phyloP scores from a whole-genome alignment of 2,329 filamentous ascomycete species.

The Botrytis galanthina region DNA sequence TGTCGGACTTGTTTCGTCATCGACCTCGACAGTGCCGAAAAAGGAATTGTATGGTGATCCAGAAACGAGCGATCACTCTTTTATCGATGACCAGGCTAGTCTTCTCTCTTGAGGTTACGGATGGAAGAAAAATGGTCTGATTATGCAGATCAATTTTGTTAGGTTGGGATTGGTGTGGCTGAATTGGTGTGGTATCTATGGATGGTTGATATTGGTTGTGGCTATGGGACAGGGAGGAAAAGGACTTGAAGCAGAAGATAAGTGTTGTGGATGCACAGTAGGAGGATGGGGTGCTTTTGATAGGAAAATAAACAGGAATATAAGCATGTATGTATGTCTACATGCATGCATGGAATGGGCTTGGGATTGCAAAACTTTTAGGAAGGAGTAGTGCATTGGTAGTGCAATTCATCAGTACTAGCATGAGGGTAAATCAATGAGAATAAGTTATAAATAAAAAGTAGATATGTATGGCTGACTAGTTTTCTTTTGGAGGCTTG shows the following conservation, averaged over 20 bases:
- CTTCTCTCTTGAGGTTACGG: conserved; percentile 32
- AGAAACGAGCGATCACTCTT: conserved; percentile 21
- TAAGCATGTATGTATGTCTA: conserved; percentile 3
- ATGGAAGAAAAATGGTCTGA: neutral
- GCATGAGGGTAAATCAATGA: neutral
- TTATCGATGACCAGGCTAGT: conserved; percentile 35
- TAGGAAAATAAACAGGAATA: conserved; percentile 4
- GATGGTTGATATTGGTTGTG: conserved; percentile 7
- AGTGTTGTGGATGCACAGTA: neutral
- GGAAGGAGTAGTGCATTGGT: neutral
- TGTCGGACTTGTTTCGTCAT: conserved; percentile 21
- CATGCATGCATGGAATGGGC: neutral
- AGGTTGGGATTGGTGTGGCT: neutral
- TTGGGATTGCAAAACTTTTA: neutral
- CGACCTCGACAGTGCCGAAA: neutral
- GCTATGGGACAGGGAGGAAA: neutral
- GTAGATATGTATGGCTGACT: neutral
- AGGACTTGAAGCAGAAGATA: neutral
- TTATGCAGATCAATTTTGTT: conserved; percentile 2
- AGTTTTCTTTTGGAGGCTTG: neutral
- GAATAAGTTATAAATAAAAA: neutral
- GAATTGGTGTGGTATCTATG: conserved; percentile 2
- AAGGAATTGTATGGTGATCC: conserved; percentile 22
- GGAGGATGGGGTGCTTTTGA: conserved; percentile 1
- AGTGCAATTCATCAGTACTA: neutral